Percentiles rank a stretch among this genome's conserved stretches.
phyloP scores from a whole-genome alignment of 2,329 filamentous ascomycete species.

The Epichloe gansuensis region DNA sequence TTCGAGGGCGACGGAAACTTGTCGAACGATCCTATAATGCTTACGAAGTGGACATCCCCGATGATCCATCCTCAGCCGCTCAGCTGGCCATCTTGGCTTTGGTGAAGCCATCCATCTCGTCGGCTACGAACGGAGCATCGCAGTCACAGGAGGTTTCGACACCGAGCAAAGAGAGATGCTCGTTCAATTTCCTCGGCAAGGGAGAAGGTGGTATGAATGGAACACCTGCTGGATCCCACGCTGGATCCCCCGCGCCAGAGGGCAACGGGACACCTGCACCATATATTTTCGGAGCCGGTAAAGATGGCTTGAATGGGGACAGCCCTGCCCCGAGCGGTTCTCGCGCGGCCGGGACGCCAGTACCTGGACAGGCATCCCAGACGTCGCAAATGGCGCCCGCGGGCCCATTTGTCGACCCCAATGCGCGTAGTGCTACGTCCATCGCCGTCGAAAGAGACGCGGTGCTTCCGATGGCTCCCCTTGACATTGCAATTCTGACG shows the following conservation, averaged over 20 bases:
- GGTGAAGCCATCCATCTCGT: slow-evolving; percentile 44
- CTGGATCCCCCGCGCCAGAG: slow-evolving; percentile 78
- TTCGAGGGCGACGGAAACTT: slow-evolving; percentile 65
- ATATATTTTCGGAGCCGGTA: slow-evolving; percentile 40
- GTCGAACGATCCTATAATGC: slow-evolving; percentile 83
- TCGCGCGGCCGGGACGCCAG: slow-evolving; percentile 35
- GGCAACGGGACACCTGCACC: slow-evolving; percentile 53
- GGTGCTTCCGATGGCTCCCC: slow-evolving; percentile 67
- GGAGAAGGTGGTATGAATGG: slow-evolving; percentile 59
- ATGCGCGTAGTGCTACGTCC: slow-evolving; percentile 35
- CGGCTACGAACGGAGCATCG: slow-evolving; percentile 28
- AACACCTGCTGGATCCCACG: slow-evolving; percentile 74
- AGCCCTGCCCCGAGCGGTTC: slow-evolving; percentile 41
- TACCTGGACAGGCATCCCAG: slow-evolving; percentile 20
- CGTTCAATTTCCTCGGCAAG: slow-evolving; percentile 53
- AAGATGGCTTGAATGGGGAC: slow-evolving; percentile 31
- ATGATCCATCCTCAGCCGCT: slow-evolving; percentile 77
- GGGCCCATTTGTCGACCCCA: slow-evolving; percentile 36
- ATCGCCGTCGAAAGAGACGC: slow-evolving; percentile 62
- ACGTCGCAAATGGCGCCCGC: slow-evolving; percentile 23
- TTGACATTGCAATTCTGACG: slow-evolving; percentile 82
- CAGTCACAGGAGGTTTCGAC: slow-evolving; percentile 40
- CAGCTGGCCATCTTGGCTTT: slow-evolving; percentile 55
- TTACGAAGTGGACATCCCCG: slow-evolving; percentile 76
- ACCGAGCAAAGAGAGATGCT: slow-evolving; percentile 49